Conservation (phyloP, 495 filamentous ascomycete genomes). For the Aspergillus taichungensis region DNA sequence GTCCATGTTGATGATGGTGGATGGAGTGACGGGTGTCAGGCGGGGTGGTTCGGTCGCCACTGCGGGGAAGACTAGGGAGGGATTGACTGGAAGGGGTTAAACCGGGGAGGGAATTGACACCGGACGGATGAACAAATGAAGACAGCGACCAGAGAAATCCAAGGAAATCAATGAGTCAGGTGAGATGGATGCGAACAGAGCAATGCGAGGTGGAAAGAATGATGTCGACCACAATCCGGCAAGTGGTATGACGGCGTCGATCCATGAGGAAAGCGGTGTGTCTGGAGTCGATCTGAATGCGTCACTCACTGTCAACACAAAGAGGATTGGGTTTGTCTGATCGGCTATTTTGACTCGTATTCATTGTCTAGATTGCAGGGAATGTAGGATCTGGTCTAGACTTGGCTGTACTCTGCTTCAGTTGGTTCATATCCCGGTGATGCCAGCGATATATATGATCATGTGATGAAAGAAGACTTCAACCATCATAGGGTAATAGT, state of each 20-base stretch:
- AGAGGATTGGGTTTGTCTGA: no score
- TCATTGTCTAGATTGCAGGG: no score
- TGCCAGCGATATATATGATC: neutral
- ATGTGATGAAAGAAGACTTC: neutral
- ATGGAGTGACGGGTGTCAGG: constrained; percentile 15
- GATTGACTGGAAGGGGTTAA: no score
- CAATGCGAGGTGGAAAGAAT: neutral
- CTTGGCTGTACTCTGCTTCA: no score
- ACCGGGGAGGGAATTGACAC: constrained; percentile 74
- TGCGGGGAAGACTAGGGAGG: constrained; percentile 34
- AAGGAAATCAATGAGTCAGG: neutral
- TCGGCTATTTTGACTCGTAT: no score
- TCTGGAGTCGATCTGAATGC: neutral
- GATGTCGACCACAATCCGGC: neutral
- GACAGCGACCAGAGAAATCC: neutral
- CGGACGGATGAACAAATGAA: constrained; percentile 42
- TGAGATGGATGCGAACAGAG: constrained; percentile 1
- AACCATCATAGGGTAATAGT: no score
- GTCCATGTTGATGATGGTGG: constrained; percentile 15
- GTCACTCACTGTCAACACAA: no score
- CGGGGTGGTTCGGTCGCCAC: constrained; percentile 22
- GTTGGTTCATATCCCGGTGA: no score
- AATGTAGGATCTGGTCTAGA: no score
- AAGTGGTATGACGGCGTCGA: neutral
- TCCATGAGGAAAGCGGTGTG: constrained; percentile 6